phyloP scores from a whole-genome alignment of 2,329 filamentous ascomycete genomes.

The Pseudogymnoascus sp. region DNA sequence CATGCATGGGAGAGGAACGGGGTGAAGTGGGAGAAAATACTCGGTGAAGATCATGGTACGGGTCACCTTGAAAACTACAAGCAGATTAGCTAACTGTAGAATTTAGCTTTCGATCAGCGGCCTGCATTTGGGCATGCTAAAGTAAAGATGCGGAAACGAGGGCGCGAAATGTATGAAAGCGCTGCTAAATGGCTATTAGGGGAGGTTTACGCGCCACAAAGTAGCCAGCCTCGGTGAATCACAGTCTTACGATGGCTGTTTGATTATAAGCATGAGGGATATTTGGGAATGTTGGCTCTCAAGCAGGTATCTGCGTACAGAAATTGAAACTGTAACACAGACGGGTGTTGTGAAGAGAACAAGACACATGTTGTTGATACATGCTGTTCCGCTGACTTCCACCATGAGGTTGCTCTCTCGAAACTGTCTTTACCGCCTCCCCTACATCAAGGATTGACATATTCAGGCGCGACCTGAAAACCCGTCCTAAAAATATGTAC shows the following conservation, averaged over 20 bases:
- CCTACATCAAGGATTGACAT: not conserved
- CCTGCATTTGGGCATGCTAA: not conserved
- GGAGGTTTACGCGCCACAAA: not conserved
- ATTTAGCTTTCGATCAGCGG: not conserved
- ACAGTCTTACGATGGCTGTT: not conserved
- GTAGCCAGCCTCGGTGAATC: not conserved
- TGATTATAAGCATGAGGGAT: not conserved
- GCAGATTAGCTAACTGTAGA: not conserved
- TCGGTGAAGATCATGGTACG: constrained; percentile 13
- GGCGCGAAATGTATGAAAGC: not conserved
- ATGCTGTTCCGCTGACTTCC: not conserved
- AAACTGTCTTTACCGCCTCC: not conserved
- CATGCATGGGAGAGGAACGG: constrained; percentile 19
- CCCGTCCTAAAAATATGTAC: not conserved
- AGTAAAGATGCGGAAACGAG: not conserved
- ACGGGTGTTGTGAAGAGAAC: not conserved
- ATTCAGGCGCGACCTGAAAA: not conserved
- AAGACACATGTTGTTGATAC: not conserved
- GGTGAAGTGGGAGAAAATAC: constrained; percentile 21
- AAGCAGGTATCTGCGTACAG: not conserved
- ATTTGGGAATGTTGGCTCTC: not conserved
- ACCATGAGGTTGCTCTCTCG: not conserved
- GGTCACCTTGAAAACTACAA: not conserved
- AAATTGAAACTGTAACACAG: not conserved
- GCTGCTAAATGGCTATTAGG: not conserved